These are phyloP conservation scores for Candida patagonica DNA, from an alignment of 805 yeast genomes.

Conservation along the genomic window DNA sequence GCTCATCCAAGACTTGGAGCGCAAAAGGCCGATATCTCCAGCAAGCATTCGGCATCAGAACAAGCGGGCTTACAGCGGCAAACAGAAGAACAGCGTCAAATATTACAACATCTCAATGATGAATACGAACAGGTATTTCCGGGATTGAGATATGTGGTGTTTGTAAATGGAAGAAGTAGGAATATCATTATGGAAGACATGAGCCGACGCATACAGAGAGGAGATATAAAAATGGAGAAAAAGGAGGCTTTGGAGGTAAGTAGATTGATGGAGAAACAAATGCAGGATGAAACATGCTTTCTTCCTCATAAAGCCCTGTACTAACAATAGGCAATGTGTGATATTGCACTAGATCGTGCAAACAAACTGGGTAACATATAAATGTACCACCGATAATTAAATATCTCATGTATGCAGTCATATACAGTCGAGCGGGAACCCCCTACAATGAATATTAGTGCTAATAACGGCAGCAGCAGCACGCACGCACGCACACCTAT, in stretches of 20 bases:
- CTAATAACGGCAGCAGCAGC: too few species aligned
- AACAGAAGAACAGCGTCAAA: conserved; percentile 40
- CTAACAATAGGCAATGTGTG: conserved; percentile 92
- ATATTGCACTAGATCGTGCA: conserved; percentile 75
- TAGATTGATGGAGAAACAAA: background rate
- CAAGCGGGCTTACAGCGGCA: conserved; percentile 53
- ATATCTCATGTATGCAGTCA: background rate
- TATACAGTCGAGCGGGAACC: too few species aligned
- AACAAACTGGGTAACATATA: conserved; percentile 7
- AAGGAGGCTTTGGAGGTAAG: conserved; percentile 49
- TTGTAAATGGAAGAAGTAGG: conserved; percentile 77
- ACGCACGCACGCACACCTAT: too few species aligned
- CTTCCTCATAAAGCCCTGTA: too few species aligned
- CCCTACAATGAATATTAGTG: too few species aligned
- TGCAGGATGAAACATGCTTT: background rate
- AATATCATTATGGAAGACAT: conserved; percentile 55
- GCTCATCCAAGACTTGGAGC: conserved; percentile 91
- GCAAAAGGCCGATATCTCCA: conserved; percentile 33
- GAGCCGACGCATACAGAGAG: conserved; percentile 46
- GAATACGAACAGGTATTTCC: conserved; percentile 56
- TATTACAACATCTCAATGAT: conserved; percentile 45
- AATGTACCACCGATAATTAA: background rate
- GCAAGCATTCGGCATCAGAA: conserved; percentile 56
- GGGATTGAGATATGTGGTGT: conserved; percentile 76
- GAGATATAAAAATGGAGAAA: conserved; percentile 48